Percentiles rank a stretch among this genome's conserved stretches.
Evolutionary conservation across 2,329 filamentous ascomycete genomes (phyloP).

Genomic region (Aspergillus sp.): DNA sequence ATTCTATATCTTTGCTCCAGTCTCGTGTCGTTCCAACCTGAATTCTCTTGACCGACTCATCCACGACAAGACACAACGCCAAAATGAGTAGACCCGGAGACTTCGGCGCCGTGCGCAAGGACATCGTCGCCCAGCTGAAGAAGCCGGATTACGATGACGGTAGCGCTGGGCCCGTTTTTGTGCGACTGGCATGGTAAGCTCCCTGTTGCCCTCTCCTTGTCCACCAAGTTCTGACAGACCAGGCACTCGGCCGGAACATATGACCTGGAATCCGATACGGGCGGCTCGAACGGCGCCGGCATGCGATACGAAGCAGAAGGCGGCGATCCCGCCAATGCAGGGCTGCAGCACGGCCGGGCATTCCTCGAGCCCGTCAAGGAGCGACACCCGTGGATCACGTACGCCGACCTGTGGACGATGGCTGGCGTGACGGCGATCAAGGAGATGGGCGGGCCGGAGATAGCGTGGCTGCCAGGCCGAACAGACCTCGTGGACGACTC

Average conservation of each 20-base stretch:
- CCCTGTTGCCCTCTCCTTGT: constrained; percentile 1
- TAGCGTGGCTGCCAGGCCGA: constrained; percentile 49
- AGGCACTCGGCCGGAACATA: constrained; percentile 59
- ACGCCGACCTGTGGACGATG: constrained; percentile 57
- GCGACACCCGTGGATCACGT: constrained; percentile 54
- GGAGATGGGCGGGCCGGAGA: constrained; percentile 51
- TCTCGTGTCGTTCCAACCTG: constrained; percentile 5
- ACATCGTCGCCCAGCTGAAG: constrained; percentile 45
- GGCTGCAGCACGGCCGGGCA: constrained; percentile 53
- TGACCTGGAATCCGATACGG: constrained; percentile 49
- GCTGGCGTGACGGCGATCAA: constrained; percentile 50
- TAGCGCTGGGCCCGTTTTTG: constrained; percentile 53
- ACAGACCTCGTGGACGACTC: constrained; percentile 55
- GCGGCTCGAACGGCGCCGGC: constrained; percentile 55
- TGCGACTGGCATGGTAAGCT: constrained; percentile 52
- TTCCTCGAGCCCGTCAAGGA: constrained; percentile 56
- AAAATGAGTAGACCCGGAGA: constrained; percentile 30
- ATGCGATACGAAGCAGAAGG: constrained; percentile 58
- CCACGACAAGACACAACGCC: constrained; percentile 13
- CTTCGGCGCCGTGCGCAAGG: constrained; percentile 44
- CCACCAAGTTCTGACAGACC: constrained; percentile 4
- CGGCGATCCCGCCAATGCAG: constrained; percentile 56
- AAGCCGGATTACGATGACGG: constrained; percentile 59
- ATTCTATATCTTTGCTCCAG: constrained; percentile 4
- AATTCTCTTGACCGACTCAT: constrained; percentile 3